These are phyloP conservation scores for Xerocomus nothofagi DNA, from an alignment of 1,284 basidiomycete genomes.

Conservation along the genomic window DNA sequence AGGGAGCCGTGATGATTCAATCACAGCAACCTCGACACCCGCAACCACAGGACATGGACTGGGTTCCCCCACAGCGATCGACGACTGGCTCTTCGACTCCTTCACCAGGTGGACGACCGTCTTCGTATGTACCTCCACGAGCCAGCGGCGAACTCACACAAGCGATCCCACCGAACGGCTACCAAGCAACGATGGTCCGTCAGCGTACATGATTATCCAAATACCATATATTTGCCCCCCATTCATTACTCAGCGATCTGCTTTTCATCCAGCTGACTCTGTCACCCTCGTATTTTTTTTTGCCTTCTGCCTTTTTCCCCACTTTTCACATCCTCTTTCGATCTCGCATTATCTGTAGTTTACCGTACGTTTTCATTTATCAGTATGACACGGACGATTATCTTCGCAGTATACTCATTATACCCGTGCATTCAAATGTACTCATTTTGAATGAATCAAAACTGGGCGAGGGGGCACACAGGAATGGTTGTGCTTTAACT, in stretches of 20 bases:
- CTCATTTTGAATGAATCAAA: constrained; percentile 40
- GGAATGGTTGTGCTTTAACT: constrained; percentile 1
- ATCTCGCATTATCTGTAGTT: constrained; percentile 44
- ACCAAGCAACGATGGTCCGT: constrained; percentile 48
- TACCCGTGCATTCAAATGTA: constrained; percentile 45
- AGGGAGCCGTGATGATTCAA: constrained; percentile 43
- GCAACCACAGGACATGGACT: constrained; percentile 50
- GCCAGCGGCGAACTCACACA: constrained; percentile 47
- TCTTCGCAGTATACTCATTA: constrained; percentile 49
- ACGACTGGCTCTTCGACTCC: constrained; percentile 40
- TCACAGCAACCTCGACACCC: constrained; percentile 39
- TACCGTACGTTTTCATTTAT: constrained; percentile 41
- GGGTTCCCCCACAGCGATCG: constrained; percentile 47
- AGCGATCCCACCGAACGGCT: constrained; percentile 47
- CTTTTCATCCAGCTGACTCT: constrained; percentile 29
- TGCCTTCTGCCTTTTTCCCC: constrained; percentile 14
- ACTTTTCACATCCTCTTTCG: constrained; percentile 28
- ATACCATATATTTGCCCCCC: constrained; percentile 3
- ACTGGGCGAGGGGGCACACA: constrained; percentile 10
- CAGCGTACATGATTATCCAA: constrained; percentile 45
- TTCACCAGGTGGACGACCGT: constrained; percentile 51
- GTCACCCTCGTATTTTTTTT: constrained; percentile 16
- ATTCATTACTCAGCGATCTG: constrained; percentile 27
- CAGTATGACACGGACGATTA: constrained; percentile 45
- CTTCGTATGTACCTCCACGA: constrained; percentile 53